Percentiles rank a stretch among this genome's conserved stretches.
These are phyloP conservation scores for Malassezia japonica DNA, from an alignment of 1,284 basidiomycete species.

Conservation along the genomic window DNA sequence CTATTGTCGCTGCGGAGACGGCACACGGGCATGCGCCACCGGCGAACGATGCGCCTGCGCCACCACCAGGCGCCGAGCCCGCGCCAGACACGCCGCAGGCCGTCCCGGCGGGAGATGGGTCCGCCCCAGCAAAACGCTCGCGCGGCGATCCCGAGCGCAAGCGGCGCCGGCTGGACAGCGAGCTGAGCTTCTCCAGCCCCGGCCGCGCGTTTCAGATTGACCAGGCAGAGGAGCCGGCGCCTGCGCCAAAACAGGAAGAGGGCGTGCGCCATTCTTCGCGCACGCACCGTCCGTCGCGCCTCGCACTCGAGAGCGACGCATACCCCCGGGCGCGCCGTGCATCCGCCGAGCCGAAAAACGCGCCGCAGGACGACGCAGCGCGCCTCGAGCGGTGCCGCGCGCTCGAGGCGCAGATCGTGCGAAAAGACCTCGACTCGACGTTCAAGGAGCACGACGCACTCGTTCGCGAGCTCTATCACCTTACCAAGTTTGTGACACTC, in stretches of 20 bases:
- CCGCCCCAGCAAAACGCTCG: no score
- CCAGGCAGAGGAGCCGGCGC: constrained; percentile 5
- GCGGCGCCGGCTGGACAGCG: constrained; percentile 29
- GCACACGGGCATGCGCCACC: no score
- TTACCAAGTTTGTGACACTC: constrained; percentile 37
- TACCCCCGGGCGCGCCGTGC: constrained; percentile 12
- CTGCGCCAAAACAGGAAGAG: background rate
- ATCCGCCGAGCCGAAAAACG: background rate
- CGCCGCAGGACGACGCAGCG: background rate
- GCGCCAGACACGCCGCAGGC: no score
- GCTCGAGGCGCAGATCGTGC: constrained; percentile 18
- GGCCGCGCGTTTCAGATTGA: constrained; percentile 32
- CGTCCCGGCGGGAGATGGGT: no score
- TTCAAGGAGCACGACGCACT: constrained; percentile 33
- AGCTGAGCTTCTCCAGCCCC: constrained; percentile 38
- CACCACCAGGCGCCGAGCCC: no score
- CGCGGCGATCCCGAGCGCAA: constrained; percentile 17
- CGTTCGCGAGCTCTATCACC: constrained; percentile 36
- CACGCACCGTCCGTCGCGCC: constrained; percentile 5
- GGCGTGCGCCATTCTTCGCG: constrained; percentile 8
- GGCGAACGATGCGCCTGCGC: no score
- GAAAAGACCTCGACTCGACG: constrained; percentile 25
- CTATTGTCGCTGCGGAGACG: no score
- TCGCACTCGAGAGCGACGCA: constrained; percentile 8
- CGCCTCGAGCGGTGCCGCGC: constrained; percentile 14